phyloP scores from a whole-genome alignment of 2,329 filamentous ascomycete genomes.

The Scytalidium lignicola region DNA sequence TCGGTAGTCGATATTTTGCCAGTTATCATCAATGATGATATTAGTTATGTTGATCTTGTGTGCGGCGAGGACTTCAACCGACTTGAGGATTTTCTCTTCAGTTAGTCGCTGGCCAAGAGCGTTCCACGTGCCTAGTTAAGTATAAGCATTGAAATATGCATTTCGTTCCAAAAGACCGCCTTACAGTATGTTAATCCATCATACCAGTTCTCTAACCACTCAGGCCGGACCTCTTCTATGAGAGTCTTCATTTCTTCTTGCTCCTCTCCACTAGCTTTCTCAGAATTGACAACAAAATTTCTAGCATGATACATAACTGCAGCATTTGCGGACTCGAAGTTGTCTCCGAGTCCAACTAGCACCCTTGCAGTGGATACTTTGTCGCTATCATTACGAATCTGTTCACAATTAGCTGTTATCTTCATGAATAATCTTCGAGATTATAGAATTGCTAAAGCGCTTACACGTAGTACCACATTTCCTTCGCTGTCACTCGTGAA shows the following conservation, averaged over 20 bases:
- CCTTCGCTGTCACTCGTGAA: conserved; percentile 63
- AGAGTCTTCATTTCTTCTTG: conserved; percentile 42
- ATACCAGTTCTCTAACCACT: conserved; percentile 85
- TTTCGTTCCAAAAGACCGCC: neutral
- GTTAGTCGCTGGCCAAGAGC: conserved; percentile 78
- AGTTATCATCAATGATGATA: conserved; percentile 95
- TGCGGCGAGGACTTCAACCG: conserved; percentile 65
- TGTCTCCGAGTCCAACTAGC: conserved; percentile 64
- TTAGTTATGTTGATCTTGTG: conserved; percentile 74
- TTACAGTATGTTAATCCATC: conserved; percentile 84
- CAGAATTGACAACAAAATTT: conserved; percentile 47
- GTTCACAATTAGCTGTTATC: conserved; percentile 2
- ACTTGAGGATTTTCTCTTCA: conserved; percentile 71
- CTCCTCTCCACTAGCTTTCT: conserved; percentile 37
- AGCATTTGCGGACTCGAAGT: conserved; percentile 71
- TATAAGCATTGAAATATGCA: neutral
- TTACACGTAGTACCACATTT: conserved; percentile 61
- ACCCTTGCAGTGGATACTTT: conserved; percentile 52
- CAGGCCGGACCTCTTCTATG: conserved; percentile 43
- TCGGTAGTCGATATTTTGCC: conserved; percentile 67
- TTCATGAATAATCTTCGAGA: too few species aligned
- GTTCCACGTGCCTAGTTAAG: conserved; percentile 74
- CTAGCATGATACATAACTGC: conserved; percentile 87
- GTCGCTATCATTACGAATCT: conserved; percentile 63
- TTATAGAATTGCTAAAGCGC: conserved; percentile 18